These are phyloP conservation scores for Fusarium agapanthi DNA, from an alignment of 2,329 filamentous ascomycete species.

Conservation along the genomic window DNA sequence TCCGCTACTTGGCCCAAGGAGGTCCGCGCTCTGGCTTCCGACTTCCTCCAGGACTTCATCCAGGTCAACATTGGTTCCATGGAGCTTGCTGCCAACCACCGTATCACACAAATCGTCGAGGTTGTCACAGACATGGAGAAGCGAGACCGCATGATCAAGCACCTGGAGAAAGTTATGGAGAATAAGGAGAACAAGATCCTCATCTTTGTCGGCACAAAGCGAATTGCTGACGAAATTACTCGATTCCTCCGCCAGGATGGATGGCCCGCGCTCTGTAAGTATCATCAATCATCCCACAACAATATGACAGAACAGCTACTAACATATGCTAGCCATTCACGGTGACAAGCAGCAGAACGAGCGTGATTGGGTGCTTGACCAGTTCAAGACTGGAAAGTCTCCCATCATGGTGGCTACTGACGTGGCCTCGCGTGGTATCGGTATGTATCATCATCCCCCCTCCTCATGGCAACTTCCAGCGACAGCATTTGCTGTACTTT, in stretches of 20 bases:
- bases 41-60: constrained; percentile 95
- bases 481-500: constrained; percentile 75
- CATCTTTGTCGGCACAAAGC: constrained; percentile 93
- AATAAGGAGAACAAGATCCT: constrained; percentile 94
- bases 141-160: constrained; percentile 96
- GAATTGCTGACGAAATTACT: constrained; percentile 97
- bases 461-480: constrained; percentile 65
- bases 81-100: constrained; percentile 95
- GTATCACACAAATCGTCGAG: constrained; percentile 97
- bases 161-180: constrained; percentile 97
- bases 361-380: constrained; percentile 98
- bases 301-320: constrained; percentile 40
- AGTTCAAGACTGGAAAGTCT: constrained; percentile 99
- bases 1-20: constrained; percentile 99
- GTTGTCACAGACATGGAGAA: constrained; percentile 97
- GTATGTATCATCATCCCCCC: constrained; percentile 80
- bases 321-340: constrained; percentile 78
- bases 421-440: constrained; percentile 99
- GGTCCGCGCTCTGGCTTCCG: constrained; percentile 87
- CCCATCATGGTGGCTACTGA: constrained; percentile 99
- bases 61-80: constrained; percentile 98
- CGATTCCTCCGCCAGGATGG: constrained; percentile 97
- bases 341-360: constrained; percentile 99
- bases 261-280: constrained; percentile 94
- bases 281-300: constrained; percentile 44